Evolutionary conservation across 2,329 filamentous ascomycete genomes (phyloP).

Genomic region (Colletotrichum navitas): DNA sequence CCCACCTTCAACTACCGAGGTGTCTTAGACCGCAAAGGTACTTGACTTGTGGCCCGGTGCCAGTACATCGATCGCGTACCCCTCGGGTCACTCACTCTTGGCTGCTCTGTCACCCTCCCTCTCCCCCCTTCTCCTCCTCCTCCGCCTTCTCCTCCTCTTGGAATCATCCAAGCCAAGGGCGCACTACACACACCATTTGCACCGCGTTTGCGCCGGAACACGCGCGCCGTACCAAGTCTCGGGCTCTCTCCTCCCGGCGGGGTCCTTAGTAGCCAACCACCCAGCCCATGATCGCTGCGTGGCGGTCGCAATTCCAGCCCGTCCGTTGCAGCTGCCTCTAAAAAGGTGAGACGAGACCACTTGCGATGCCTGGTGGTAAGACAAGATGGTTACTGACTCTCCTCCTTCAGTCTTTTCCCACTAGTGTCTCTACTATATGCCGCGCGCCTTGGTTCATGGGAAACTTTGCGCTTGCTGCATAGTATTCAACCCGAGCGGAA

Average conservation of each 20-base stretch:
- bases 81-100: constrained; percentile 22
- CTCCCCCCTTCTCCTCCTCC: background rate
- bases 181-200: constrained; percentile 1
- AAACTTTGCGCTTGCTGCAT: constrained; percentile 12
- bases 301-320: constrained; percentile 32
- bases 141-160: background rate
- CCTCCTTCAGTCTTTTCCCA: background rate
- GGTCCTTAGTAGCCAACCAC: constrained; percentile 5
- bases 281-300: constrained; percentile 17
- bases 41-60: constrained; percentile 10
- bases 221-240: constrained; percentile 24
- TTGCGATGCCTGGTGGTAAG: constrained; percentile 8
- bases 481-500: constrained; percentile 12
- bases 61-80: constrained; percentile 20
- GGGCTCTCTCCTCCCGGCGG: constrained; percentile 3
- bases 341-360: constrained; percentile 42
- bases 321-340: constrained; percentile 37
- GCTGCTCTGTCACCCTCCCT: background rate
- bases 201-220: constrained; percentile 12
- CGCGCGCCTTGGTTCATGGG: background rate
- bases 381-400: background rate
- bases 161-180: background rate
- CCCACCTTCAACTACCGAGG: constrained; percentile 27
- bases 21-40: constrained; percentile 24
- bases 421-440: background rate